Evolutionary conservation across 352 stramenopile species (phyloP), one percentile per base, ranked within the genome.

Genomic region (Thalassiosira mediterranea): DNA sequence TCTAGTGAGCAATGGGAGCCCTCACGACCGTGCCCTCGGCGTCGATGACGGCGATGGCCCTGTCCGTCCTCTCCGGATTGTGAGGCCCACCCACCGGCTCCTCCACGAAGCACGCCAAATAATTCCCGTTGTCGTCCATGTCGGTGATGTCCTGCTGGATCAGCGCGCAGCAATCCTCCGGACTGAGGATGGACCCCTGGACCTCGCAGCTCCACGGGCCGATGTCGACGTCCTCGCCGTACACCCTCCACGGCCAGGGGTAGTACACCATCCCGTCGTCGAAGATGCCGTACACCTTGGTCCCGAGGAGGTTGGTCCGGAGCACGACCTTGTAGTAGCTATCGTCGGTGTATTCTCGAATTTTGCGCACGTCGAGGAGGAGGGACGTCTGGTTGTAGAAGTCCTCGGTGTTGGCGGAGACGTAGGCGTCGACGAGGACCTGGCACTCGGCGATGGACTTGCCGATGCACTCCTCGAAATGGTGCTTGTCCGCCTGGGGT

Each of bases 301-400:
- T 72, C 1, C 62, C 62, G 0, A 28, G 8, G 2, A 56, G 15
- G 28, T 72, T 62, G 15, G 62, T 72, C 21, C 29, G 32, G 1
- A 72, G 32, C 2, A 72, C 62, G 19, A 62, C 48, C 48, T 72
- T 72, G 37, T 72, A 72, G 26, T 72, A 72, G 34, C 62, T 72
- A 1, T 13, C 0, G 19, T 72, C 62, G 13, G 62, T 72, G 34
- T 62, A 11, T 31, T 72, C 62, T 7, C 62, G 62, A 29, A 72
- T 49, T 52, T 72, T 72, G 13, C 62, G 29, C 1, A 72, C 26
- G n/a, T 25, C 34, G 13, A 72, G 25, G 15, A 31, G 29, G 1
- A 72, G 62, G 8, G 48, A 54, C 0, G 48, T 56, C 5, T 32
- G 23, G 21, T 52, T 52, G 34, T 52, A 19, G 29, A 72, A 72